Evolutionary conservation across 2,329 filamentous ascomycete genomes (phyloP).

Genomic region (Exophiala spinifera): DNA sequence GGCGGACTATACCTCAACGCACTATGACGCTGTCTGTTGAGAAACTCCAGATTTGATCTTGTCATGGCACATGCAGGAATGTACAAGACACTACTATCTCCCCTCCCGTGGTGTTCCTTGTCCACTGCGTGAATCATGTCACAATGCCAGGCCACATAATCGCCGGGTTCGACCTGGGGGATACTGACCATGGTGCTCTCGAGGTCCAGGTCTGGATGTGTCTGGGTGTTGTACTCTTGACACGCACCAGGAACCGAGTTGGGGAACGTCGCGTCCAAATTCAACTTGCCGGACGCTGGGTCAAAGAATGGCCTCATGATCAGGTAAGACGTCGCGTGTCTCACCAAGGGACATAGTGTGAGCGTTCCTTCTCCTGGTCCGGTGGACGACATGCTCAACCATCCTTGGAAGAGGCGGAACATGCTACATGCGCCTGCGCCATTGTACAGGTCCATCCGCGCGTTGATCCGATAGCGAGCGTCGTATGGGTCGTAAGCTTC

Average conservation of each 20-base stretch:
- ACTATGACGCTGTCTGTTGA: slow-evolving; percentile 66
- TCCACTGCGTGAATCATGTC: slow-evolving; percentile 75
- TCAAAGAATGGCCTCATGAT: slow-evolving; percentile 82
- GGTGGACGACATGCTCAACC: slow-evolving; percentile 75
- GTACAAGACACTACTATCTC: slow-evolving; percentile 81
- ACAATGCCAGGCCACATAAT: slow-evolving; percentile 64
- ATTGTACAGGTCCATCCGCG: slow-evolving; percentile 72
- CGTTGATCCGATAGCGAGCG: slow-evolving; percentile 63
- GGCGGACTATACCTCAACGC: slow-evolving; percentile 67
- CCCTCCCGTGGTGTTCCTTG: slow-evolving; percentile 65
- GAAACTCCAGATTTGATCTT: slow-evolving; percentile 67
- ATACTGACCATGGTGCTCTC: slow-evolving; percentile 68
- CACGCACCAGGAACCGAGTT: slow-evolving; percentile 66
- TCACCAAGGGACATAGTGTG: slow-evolving; percentile 74
- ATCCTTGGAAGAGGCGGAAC: slow-evolving; percentile 87
- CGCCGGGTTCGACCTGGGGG: slow-evolving; percentile 66
- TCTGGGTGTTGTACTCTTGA: slow-evolving; percentile 62
- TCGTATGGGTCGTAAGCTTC: slow-evolving; percentile 83
- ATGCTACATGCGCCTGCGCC: slow-evolving; percentile 78
- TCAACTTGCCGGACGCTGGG: slow-evolving; percentile 45
- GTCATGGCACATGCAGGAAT: slow-evolving; percentile 85
- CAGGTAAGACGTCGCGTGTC: slow-evolving; percentile 72
- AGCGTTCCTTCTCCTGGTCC: slow-evolving; percentile 74
- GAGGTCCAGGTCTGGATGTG: slow-evolving; percentile 70
- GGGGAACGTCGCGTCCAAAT: slow-evolving; percentile 56